Evolutionary conservation across 2,329 filamentous ascomycete genomes (phyloP), one percentile per base, ranked within the genome.

Genomic region (Cladosporium sp.): DNA sequence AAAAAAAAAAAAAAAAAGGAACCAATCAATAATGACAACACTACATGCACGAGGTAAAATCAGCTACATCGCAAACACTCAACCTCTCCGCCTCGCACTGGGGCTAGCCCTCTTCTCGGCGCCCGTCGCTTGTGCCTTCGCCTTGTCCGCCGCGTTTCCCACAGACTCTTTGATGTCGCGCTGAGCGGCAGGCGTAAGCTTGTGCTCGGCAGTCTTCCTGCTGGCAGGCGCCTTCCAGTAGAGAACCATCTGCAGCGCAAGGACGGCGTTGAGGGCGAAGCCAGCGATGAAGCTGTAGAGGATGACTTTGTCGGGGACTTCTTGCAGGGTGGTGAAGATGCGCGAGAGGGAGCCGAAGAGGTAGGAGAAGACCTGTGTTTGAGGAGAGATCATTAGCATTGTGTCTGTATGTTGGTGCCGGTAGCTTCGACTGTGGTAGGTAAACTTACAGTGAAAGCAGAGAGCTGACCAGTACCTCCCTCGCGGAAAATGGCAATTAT

Each of bases 311-410:
- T 99, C 95, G 78, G 96, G 91, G 67, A 99, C 95, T 83, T 99
- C 95, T 76, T 98, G 93, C 66, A 99, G 83, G 10, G 96, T 99
- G 35, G 95, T 99, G 80, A 97, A 99, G 81, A 99, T 96, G 76
- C 95, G 91, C 29, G 92, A 91, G 66, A 98, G 87, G 52, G 93
- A 97, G 46, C 96, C 95, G 72, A 89, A 84, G 74, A 99, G 91
- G 80, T 97, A 99, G 84, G 97, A 98, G 86, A 99, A 97, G 72
- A 99, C 93, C 93, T 97, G 73, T 8, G 40, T 46, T 26, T 60
- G 52, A 16, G 53, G 28, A 18, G 3, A 29, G 1, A 46, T 59
- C n/a, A 46, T 67, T 52, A 67, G 62, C 26, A 58, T 18, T 28
- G 35, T 40, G 12, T 28, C 44, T 26, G 11, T 28, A 18, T 59